phyloP scores from a whole-genome alignment of 2,329 filamentous ascomycete genomes.

The Orbilia brochopaga region DNA sequence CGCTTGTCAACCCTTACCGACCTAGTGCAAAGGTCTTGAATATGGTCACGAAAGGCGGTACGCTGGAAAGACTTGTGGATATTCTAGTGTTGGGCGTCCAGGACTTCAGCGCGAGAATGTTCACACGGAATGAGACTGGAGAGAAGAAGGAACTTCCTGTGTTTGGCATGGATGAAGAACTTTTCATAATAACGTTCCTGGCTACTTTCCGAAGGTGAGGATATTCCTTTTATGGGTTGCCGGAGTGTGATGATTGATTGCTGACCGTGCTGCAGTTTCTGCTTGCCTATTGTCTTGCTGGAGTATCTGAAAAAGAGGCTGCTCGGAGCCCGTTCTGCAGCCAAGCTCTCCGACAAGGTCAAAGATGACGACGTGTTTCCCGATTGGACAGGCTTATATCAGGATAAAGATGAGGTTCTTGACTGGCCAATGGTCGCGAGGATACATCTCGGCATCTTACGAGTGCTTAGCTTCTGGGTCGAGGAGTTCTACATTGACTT shows the following conservation, averaged over 20 bases:
- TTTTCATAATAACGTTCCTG: constrained; percentile 56
- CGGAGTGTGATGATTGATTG: not conserved
- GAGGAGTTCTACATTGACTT: constrained; percentile 56
- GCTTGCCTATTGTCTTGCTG: constrained; percentile 55
- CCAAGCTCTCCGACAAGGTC: constrained; percentile 54
- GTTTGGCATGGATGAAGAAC: constrained; percentile 55
- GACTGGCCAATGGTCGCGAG: constrained; percentile 55
- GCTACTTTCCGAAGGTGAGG: constrained; percentile 56
- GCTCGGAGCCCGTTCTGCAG: constrained; percentile 55
- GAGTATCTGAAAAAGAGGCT: constrained; percentile 56
- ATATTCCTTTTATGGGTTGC: not conserved
- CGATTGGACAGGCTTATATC: constrained; percentile 55
- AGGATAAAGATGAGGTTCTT: constrained; percentile 53
- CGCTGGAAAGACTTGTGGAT: constrained; percentile 55
- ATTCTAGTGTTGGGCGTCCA: constrained; percentile 55
- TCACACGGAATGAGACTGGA: constrained; percentile 27
- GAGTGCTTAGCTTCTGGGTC: constrained; percentile 55
- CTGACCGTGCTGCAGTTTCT: constrained; percentile 31
- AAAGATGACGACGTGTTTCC: constrained; percentile 56
- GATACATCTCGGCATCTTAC: constrained; percentile 55
- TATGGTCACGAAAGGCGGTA: constrained; percentile 55
- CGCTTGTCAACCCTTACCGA: constrained; percentile 48
- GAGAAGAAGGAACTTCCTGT: constrained; percentile 44
- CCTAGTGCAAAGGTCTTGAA: constrained; percentile 46
- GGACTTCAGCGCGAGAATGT: constrained; percentile 55